Evolutionary conservation across 2,329 filamentous ascomycete species (phyloP).

Genomic region (Zasmidium angulare): DNA sequence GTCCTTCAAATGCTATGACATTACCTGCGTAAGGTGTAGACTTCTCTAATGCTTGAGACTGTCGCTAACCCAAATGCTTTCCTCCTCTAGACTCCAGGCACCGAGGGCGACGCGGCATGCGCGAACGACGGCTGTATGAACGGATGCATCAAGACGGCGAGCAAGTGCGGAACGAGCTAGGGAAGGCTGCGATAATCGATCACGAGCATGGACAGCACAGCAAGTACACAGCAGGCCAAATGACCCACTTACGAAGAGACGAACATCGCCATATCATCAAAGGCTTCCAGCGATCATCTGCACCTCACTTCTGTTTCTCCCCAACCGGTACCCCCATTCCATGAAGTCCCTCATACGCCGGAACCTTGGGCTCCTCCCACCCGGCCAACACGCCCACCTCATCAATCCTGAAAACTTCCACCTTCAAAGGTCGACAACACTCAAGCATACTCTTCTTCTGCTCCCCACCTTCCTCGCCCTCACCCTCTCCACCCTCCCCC

Average conservation of each 20-base stretch:
- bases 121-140: neutral
- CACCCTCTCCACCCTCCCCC: slow-evolving; percentile 58
- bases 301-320: slow-evolving; percentile 28
- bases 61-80: neutral
- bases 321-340: slow-evolving; percentile 57
- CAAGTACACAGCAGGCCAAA: too few species aligned
- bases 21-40: neutral
- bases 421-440: slow-evolving; percentile 70
- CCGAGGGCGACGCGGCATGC: neutral
- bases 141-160: neutral
- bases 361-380: slow-evolving; percentile 63
- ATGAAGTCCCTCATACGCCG: slow-evolving; percentile 65
- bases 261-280: too few species aligned
- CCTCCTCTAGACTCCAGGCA: neutral
- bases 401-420: slow-evolving; percentile 67
- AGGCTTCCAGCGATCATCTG: too few species aligned
- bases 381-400: slow-evolving; percentile 51
- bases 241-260: too few species aligned
- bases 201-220: too few species aligned
- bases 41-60: neutral
- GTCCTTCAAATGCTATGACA: neutral
- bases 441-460: slow-evolving; percentile 66
- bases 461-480: slow-evolving; percentile 54
- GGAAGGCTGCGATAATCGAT: too few species aligned
- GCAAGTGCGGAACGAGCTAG: neutral